Evolutionary conservation across 108 stramenopile genomes (phyloP).

Genomic region (Chaetoceros tenuissimus): DNA sequence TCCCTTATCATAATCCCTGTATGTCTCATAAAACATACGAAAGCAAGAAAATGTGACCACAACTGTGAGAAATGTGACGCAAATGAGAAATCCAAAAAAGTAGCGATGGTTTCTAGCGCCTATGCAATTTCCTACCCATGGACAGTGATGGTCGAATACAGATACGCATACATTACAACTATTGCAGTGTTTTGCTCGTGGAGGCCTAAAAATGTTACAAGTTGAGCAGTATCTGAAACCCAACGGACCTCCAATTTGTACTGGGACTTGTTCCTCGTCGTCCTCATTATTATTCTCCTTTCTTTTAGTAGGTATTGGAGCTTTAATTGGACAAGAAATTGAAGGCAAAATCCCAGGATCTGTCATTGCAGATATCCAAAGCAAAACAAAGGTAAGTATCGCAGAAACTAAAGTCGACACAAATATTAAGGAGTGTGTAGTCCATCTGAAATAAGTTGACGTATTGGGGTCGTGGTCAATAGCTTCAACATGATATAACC

Average conservation of each 20-base stretch:
- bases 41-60: constrained; percentile 36
- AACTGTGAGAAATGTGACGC: constrained; percentile 40
- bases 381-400: constrained; percentile 25
- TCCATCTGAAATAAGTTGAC: constrained; percentile 9
- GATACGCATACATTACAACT: constrained; percentile 88
- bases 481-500: constrained; percentile 23
- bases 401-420: constrained; percentile 28
- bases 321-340: constrained; percentile 52
- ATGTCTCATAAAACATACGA: constrained; percentile 36
- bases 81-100: constrained; percentile 76
- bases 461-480: neutral
- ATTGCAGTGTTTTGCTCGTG: constrained; percentile 92
- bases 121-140: constrained; percentile 95
- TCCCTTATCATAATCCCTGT: constrained; percentile 13
- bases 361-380: constrained; percentile 67
- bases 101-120: constrained; percentile 85
- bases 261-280: neutral
- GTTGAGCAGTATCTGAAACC: constrained; percentile 84
- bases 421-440: constrained; percentile 16
- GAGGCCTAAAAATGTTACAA: constrained; percentile 83
- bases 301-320: constrained; percentile 38
- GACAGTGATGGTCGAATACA: constrained; percentile 94
- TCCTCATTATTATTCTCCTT: constrained; percentile 9
- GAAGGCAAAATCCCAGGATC: constrained; percentile 83
- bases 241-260: constrained; percentile 60